Conservation (phyloP, 2,329 filamentous ascomycete genomes). For the Aspergillus puulaauensis region DNA sequence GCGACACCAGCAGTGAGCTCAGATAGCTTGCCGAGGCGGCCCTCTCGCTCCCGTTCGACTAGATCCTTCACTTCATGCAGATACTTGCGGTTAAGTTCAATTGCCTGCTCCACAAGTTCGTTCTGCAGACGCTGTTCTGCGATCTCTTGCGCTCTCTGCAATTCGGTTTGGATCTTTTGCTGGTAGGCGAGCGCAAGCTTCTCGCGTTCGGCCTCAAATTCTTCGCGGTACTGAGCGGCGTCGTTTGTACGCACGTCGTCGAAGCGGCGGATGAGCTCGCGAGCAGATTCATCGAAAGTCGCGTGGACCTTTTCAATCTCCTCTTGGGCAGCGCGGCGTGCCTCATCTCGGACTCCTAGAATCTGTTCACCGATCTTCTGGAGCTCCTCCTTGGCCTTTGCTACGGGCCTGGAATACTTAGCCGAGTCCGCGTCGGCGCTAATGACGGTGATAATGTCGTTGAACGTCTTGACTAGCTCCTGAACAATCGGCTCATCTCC, state of each 20-base stretch:
- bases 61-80: slow-evolving; percentile 72
- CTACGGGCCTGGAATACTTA: slow-evolving; percentile 75
- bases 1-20: slow-evolving; percentile 75
- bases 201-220: slow-evolving; percentile 85
- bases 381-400: slow-evolving; percentile 83
- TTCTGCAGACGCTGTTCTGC: slow-evolving; percentile 82
- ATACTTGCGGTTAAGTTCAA: slow-evolving; percentile 84
- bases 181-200: slow-evolving; percentile 76
- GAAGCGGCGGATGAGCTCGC: slow-evolving; percentile 83
- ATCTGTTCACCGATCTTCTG: slow-evolving; percentile 77
- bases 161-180: slow-evolving; percentile 72
- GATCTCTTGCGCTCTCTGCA: slow-evolving; percentile 75
- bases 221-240: slow-evolving; percentile 77
- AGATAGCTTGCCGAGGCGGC: slow-evolving; percentile 80
- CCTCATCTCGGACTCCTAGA: slow-evolving; percentile 66
- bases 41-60: slow-evolving; percentile 85
- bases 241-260: slow-evolving; percentile 79
- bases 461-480: slow-evolving; percentile 90
- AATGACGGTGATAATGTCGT: slow-evolving; percentile 90
- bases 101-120: slow-evolving; percentile 83
- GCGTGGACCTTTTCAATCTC: slow-evolving; percentile 69
- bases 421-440: slow-evolving; percentile 79
- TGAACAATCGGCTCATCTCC: slow-evolving; percentile 86
- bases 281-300: slow-evolving; percentile 84
- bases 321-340: slow-evolving; percentile 69